Conservation (phyloP, 345 rosid species). For the Passiflora organensis region DNA sequence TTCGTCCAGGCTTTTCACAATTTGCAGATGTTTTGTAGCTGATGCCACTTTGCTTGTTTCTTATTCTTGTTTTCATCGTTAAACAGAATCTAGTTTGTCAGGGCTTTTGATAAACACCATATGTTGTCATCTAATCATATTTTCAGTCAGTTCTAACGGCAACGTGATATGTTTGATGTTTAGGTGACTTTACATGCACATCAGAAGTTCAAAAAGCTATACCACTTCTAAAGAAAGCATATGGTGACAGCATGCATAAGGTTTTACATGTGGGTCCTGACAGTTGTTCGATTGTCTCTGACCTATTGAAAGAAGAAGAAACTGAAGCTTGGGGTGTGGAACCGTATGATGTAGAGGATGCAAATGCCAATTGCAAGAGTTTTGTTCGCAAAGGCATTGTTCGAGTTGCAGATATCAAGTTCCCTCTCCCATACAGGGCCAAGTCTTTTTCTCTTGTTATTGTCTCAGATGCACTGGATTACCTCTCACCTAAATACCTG, state of each 20-base stretch:
- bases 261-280: constrained; percentile 98
- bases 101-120: too few species aligned
- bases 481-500: constrained; percentile 88
- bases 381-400: constrained; percentile 78
- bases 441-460: constrained; percentile 90
- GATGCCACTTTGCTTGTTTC: too few species aligned
- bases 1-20: too few species aligned
- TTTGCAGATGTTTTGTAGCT: too few species aligned
- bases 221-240: constrained; percentile 70
- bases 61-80: too few species aligned
- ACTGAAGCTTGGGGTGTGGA: constrained; percentile 98
- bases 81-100: too few species aligned
- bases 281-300: constrained; percentile 82
- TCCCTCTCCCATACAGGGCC: constrained; percentile 77
- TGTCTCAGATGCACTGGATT: constrained; percentile 89
- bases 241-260: constrained; percentile 83
- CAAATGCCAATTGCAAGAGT: constrained; percentile 70
- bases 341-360: constrained; percentile 95
- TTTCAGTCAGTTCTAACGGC: too few species aligned
- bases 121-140: too few species aligned
- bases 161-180: background rate
- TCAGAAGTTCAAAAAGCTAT: constrained; percentile 74
- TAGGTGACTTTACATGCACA: constrained; percentile 85
- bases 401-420: constrained; percentile 91
- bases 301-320: constrained; percentile 73